Evolutionary conservation across 257 asterid species (phyloP).

Genomic region (Solanum tarijense): DNA sequence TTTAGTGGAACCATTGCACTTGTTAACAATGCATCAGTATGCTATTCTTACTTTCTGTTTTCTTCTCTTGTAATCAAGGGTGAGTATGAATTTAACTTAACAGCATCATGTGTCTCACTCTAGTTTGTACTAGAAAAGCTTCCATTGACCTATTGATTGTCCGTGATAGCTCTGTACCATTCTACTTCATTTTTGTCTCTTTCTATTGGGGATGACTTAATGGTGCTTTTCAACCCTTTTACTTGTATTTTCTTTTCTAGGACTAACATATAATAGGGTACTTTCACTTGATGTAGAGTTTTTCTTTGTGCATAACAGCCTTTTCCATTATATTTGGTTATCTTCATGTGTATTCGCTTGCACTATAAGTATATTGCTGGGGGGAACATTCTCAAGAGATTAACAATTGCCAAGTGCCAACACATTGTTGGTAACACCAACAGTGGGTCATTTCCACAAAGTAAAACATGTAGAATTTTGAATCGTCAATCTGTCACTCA

Average conservation of each 20-base stretch:
- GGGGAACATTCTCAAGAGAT: neutral
- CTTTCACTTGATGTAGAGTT: neutral
- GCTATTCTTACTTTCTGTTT: neutral
- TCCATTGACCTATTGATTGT: neutral
- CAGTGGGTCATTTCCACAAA: neutral
- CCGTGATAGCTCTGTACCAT: neutral
- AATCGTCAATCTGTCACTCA: neutral
- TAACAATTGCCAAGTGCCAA: no score
- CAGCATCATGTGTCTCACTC: neutral
- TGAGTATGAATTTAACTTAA: neutral
- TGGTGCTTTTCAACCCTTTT: neutral
- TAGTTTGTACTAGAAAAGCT: neutral
- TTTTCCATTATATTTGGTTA: neutral
- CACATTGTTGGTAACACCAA: neutral
- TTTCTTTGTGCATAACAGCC: neutral
- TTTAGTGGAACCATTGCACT: neutral
- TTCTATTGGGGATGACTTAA: neutral
- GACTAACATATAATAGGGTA: neutral
- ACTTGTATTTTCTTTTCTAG: neutral
- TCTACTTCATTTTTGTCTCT: neutral
- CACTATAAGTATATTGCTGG: neutral
- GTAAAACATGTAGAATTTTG: neutral
- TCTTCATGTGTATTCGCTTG: neutral
- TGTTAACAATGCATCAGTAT: neutral
- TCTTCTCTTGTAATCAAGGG: neutral